These are phyloP conservation scores for Magnusiomyces fungicola DNA, from an alignment of 1,139 yeast species.

Conservation along the genomic window DNA sequence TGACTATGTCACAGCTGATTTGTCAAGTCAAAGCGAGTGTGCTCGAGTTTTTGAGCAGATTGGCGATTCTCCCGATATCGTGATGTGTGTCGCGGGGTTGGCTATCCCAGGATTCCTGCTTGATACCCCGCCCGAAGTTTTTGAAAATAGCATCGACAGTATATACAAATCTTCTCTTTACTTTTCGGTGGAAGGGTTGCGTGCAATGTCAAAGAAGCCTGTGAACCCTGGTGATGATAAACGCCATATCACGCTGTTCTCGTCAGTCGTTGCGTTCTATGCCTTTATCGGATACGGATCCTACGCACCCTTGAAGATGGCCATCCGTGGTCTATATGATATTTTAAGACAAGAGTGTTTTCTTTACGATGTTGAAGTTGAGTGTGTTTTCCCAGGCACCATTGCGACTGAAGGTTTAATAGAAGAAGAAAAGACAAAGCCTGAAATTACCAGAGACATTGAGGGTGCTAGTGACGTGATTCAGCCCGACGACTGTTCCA, in stretches of 20 bases:
- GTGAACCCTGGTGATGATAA: constrained; percentile 7
- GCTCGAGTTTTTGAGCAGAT: constrained; percentile 36
- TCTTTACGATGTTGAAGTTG: constrained; percentile 49
- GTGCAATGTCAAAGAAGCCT: constrained; percentile 35
- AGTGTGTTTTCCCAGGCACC: constrained; percentile 76
- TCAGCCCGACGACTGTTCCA: constrained; percentile 59
- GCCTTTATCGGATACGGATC: constrained; percentile 88
- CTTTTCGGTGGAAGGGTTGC: constrained; percentile 52
- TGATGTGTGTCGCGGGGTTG: constrained; percentile 84
- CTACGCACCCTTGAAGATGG: constrained; percentile 86
- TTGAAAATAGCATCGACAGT: constrained; percentile 53
- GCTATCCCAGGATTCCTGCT: constrained; percentile 71
- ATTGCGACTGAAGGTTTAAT: constrained; percentile 82
- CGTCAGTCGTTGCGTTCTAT: constrained; percentile 75
- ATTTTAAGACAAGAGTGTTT: constrained; percentile 74
- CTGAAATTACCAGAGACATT: constrained; percentile 68
- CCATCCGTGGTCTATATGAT: constrained; percentile 66
- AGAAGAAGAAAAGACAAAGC: constrained; percentile 79
- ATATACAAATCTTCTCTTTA: constrained; percentile 72
- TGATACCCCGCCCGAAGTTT: constrained; percentile 54
- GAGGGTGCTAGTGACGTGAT: constrained; percentile 83
- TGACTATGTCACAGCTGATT: constrained; percentile 55
- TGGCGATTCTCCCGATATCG: constrained; percentile 51
- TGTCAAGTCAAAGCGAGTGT: constrained; percentile 43
- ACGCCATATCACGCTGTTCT: constrained; percentile 65